Conservation (phyloP, 257 asterid genomes). For the Solanum peruvianum region DNA sequence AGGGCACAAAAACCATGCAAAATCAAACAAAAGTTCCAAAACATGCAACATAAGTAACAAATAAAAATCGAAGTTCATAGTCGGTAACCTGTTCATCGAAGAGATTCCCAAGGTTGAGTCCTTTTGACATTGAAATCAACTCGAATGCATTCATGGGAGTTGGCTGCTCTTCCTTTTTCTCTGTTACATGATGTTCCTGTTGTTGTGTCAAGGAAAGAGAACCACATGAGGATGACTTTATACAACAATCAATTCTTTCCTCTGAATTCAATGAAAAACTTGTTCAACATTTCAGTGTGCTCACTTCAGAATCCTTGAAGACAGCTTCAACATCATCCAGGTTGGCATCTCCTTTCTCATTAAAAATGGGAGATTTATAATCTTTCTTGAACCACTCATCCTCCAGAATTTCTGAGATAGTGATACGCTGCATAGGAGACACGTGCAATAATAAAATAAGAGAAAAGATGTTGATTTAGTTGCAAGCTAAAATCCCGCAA, state of each 20-base stretch:
- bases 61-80: neutral
- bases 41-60: neutral
- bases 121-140: conserved; percentile 89
- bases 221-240: neutral
- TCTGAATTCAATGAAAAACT: neutral
- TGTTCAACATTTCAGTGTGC: neutral
- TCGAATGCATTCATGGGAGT: conserved; percentile 91
- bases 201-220: neutral
- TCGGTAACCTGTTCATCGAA: conserved; percentile 59
- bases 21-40: neutral
- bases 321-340: conserved; percentile 96
- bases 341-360: conserved; percentile 62
- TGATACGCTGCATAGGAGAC: conserved; percentile 47
- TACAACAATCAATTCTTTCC: neutral
- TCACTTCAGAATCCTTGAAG: conserved; percentile 75
- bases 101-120: conserved; percentile 81
- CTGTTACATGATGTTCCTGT: conserved; percentile 75
- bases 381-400: conserved; percentile 90
- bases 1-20: neutral
- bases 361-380: conserved; percentile 66
- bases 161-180: conserved; percentile 69
- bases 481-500: neutral
- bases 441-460: neutral
- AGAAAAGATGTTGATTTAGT: neutral
- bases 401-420: conserved; percentile 54